phyloP scores from a whole-genome alignment of 2,329 filamentous ascomycete species.

The Penicillium brasilianum region DNA sequence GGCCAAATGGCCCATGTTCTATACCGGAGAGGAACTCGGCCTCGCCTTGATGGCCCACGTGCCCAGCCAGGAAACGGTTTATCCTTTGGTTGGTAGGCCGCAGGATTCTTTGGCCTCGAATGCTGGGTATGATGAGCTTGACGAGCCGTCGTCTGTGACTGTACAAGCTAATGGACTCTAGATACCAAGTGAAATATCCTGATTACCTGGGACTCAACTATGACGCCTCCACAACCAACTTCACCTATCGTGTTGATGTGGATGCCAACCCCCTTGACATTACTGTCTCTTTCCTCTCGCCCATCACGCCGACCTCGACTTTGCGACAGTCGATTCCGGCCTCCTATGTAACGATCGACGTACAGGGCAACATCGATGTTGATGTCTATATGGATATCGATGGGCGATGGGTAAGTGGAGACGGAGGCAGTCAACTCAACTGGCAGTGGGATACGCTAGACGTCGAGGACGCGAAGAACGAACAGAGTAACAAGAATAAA shows the following conservation, averaged over 20 bases:
- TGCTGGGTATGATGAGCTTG: constrained; percentile 42
- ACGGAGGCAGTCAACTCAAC: constrained; percentile 69
- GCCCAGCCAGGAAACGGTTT: constrained; percentile 64
- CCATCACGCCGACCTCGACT: constrained; percentile 80
- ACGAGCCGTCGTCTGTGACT: not conserved
- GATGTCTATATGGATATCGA: constrained; percentile 70
- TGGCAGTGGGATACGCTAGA: constrained; percentile 66
- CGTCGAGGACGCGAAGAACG: constrained; percentile 44
- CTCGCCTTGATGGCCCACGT: constrained; percentile 67
- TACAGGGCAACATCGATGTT: constrained; percentile 68
- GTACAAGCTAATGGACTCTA: constrained; percentile 30
- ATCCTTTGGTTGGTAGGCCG: constrained; percentile 68
- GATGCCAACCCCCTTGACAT: constrained; percentile 56
- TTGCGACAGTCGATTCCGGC: constrained; percentile 82
- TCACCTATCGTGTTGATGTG: constrained; percentile 66
- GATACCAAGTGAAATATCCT: constrained; percentile 64
- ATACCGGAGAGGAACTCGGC: constrained; percentile 71
- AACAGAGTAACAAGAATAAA: constrained; percentile 12
- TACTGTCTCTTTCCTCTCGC: constrained; percentile 70
- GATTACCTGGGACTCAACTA: constrained; percentile 66
- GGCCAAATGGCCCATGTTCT: constrained; percentile 87
- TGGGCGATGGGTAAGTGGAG: constrained; percentile 81
- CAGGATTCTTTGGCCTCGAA: constrained; percentile 63
- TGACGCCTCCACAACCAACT: constrained; percentile 72
- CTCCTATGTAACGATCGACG: constrained; percentile 74